Evolutionary conservation across 257 asterid species (phyloP).

Genomic region (Nicotiana obtusifolia): DNA sequence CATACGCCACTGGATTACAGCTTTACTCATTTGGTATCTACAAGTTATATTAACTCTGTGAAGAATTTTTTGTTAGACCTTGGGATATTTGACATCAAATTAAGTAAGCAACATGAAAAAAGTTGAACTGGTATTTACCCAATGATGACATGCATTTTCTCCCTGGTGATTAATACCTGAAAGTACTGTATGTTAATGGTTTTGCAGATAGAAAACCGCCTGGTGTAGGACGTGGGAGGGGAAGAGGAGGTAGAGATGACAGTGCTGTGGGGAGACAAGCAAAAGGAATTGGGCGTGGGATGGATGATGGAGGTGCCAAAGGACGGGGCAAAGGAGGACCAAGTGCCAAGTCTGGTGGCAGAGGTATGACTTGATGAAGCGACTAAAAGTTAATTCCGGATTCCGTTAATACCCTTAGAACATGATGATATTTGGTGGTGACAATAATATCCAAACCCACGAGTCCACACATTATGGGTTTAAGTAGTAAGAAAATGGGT

Average conservation of each 20-base stretch:
- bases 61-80: too few relatives aligned
- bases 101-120: too few relatives aligned
- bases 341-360: constrained; percentile 32
- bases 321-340: constrained; percentile 51
- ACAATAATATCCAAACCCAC: neutral
- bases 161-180: too few relatives aligned
- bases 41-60: too few relatives aligned
- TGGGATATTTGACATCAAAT: too few relatives aligned
- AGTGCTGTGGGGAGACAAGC: constrained; percentile 34
- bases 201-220: constrained; percentile 55
- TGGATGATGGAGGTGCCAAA: constrained; percentile 47
- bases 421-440: neutral
- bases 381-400: neutral
- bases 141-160: too few relatives aligned
- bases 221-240: constrained; percentile 65
- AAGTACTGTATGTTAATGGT: neutral
- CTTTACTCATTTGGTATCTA: too few relatives aligned
- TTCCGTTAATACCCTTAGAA: neutral
- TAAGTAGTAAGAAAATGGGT: too few relatives aligned
- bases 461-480: too few relatives aligned
- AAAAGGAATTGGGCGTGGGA: constrained; percentile 47
- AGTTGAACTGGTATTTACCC: too few relatives aligned
- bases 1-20: too few relatives aligned
- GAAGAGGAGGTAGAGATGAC: constrained; percentile 54
- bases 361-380: constrained; percentile 23